These are phyloP conservation scores for Nepenthes gracilis DNA, from an alignment of 148 eudicot species.

Conservation along the genomic window DNA sequence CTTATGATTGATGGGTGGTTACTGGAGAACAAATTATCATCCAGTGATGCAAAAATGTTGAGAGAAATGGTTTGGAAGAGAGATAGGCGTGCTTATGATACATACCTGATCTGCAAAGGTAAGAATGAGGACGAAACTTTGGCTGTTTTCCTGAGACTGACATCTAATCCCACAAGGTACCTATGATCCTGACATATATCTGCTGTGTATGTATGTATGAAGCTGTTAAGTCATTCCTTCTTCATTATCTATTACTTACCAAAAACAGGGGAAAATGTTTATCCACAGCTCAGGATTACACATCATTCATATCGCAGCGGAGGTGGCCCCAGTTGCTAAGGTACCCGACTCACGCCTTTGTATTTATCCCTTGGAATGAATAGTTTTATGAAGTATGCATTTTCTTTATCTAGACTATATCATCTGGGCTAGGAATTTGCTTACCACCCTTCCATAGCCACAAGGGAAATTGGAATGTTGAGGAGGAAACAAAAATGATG, in stretches of 20 bases:
- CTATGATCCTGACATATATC: not conserved
- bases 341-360: constrained; percentile 13
- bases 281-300: constrained; percentile 63
- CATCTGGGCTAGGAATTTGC: not conserved
- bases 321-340: constrained; percentile 99
- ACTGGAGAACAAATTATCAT: constrained; percentile 64
- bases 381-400: not conserved
- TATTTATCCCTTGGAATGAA: not conserved
- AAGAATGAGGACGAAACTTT: constrained; percentile 57
- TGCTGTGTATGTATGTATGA: not conserved
- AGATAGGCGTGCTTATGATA: constrained; percentile 48
- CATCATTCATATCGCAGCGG: constrained; percentile 90
- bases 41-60: constrained; percentile 46
- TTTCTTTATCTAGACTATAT: not conserved
- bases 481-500: not conserved
- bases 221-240: not conserved
- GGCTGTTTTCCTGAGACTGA: constrained; percentile 40
- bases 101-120: constrained; percentile 56
- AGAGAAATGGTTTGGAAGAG: constrained; percentile 87
- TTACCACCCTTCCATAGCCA: too few species aligned
- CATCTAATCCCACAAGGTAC: constrained; percentile 52
- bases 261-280: constrained; percentile 1
- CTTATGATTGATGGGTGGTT: constrained; percentile 88
- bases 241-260: not conserved
- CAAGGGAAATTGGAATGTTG: too few species aligned